Evolutionary conservation across 352 stramenopile genomes (phyloP).

Genomic region (Elongisporangium undulatum): DNA sequence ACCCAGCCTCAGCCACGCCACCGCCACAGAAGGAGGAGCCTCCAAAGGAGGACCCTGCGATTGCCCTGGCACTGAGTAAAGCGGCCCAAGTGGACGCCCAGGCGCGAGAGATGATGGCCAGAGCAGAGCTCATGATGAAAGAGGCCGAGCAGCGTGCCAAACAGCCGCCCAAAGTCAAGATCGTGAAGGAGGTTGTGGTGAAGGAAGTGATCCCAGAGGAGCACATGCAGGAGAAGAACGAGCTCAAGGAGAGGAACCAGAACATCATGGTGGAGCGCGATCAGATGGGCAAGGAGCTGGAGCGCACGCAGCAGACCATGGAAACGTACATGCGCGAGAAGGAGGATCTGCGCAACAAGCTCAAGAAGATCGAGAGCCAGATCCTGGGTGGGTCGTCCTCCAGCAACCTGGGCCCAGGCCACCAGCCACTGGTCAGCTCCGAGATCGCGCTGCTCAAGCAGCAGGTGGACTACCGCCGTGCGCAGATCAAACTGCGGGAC

Average conservation of each 20-base stretch:
- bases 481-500: slow-evolving; percentile 76
- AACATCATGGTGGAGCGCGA: slow-evolving; percentile 65
- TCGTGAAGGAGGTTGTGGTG: slow-evolving; percentile 65
- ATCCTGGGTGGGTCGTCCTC: slow-evolving; percentile 52
- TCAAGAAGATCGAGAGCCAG: slow-evolving; percentile 79
- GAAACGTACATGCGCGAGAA: slow-evolving; percentile 59
- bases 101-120: slow-evolving; percentile 73
- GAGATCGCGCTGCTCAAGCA: slow-evolving; percentile 75
- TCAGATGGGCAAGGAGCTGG: slow-evolving; percentile 67
- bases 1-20: background rate
- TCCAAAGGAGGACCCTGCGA: slow-evolving; percentile 25
- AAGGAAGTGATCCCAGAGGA: slow-evolving; percentile 74
- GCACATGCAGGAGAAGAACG: slow-evolving; percentile 55
- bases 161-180: slow-evolving; percentile 31
- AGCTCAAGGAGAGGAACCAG: slow-evolving; percentile 63
- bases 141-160: slow-evolving; percentile 39
- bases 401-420: background rate
- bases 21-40: background rate
- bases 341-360: slow-evolving; percentile 49
- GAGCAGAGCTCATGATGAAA: slow-evolving; percentile 59
- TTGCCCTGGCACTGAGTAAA: slow-evolving; percentile 40
- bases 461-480: slow-evolving; percentile 72
- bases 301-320: slow-evolving; percentile 69
- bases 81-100: slow-evolving; percentile 53
- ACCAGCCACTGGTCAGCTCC: slow-evolving; percentile 28